Conservation (phyloP, 192 early-diverging fungal species). For the Podila epicladia region DNA sequence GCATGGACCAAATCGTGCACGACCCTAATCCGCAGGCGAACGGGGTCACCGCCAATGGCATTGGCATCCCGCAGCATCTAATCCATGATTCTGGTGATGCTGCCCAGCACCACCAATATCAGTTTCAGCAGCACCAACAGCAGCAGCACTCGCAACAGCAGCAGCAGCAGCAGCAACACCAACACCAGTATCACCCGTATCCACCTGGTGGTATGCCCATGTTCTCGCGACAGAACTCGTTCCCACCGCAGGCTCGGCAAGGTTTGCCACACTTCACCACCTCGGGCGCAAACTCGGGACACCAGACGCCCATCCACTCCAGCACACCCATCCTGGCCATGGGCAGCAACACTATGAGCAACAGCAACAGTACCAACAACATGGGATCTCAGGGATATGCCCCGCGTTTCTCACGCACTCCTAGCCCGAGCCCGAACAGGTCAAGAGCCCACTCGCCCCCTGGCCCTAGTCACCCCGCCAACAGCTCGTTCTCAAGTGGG, state of each 20-base stretch:
- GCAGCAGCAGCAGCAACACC: constrained; percentile 17
- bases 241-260: constrained; percentile 4
- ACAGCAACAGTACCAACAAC: constrained; percentile 4
- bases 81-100: no score
- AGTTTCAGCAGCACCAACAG: constrained; percentile 6
- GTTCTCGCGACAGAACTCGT: neutral
- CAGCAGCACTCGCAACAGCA: constrained; percentile 14
- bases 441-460: constrained; percentile 26
- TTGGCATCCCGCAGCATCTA: constrained; percentile 1
- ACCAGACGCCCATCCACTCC: constrained; percentile 21
- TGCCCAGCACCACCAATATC: constrained; percentile 1
- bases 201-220: neutral
- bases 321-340: constrained; percentile 2
- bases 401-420: constrained; percentile 19
- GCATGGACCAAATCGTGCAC: neutral
- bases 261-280: neutral
- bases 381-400: neutral
- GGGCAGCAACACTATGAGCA: neutral
- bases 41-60: neutral
- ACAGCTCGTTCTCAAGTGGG: constrained; percentile 16
- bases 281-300: constrained; percentile 6
- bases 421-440: constrained; percentile 28
- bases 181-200: constrained; percentile 8
- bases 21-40: neutral
- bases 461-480: neutral